Evolutionary conservation across 768 basidiomycete genomes (phyloP).

Genomic region (Podaxis sp.): DNA sequence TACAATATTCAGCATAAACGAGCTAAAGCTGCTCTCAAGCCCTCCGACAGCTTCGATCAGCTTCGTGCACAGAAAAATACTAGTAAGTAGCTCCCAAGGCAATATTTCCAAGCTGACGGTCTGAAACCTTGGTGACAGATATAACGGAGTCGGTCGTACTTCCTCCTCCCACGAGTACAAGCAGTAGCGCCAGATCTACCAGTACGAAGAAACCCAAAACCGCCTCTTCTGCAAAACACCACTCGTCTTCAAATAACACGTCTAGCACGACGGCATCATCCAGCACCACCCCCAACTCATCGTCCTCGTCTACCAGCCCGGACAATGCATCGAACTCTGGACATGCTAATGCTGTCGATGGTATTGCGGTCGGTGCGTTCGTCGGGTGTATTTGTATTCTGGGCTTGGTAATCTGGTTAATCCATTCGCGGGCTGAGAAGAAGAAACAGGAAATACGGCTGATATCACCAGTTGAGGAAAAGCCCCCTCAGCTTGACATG

Average conservation of each 20-base stretch:
- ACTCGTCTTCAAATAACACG: background rate
- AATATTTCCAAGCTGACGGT: background rate
- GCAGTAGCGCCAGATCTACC: background rate
- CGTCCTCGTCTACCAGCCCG: background rate
- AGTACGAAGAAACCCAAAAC: background rate
- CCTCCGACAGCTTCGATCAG: slow-evolving; percentile 2
- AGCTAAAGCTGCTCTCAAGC: background rate
- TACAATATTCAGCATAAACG: background rate
- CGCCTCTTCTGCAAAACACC: background rate
- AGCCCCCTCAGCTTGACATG: background rate
- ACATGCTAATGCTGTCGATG: slow-evolving; percentile 1
- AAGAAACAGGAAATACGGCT: background rate
- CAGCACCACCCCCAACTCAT: background rate
- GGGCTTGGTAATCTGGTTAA: background rate
- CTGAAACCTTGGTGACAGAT: background rate
- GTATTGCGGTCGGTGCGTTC: background rate
- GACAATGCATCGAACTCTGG: background rate
- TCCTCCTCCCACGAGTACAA: background rate
- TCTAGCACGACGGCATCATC: background rate
- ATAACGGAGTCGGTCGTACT: slow-evolving; percentile 3
- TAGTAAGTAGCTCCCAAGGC: background rate
- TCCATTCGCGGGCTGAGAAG: background rate
- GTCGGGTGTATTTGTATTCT: background rate
- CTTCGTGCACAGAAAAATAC: background rate
- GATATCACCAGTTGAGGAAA: background rate